These are phyloP conservation scores for Trichoderma afroharzianum DNA, from an alignment of 2,329 filamentous ascomycete genomes.

Conservation along the genomic window DNA sequence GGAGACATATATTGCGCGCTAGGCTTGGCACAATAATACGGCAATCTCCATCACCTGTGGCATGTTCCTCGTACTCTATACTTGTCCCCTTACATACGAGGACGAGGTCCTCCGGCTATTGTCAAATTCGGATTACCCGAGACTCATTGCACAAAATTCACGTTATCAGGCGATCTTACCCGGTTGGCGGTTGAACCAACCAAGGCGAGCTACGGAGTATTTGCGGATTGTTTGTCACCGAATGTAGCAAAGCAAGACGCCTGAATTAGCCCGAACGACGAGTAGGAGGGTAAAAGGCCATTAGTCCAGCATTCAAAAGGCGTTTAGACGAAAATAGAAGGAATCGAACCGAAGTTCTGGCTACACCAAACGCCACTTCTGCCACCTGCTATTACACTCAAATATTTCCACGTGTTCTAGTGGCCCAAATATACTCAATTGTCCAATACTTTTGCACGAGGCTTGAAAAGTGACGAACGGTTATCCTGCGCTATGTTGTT, in stretches of 20 bases:
- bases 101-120: conserved; percentile 7
- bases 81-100: neutral
- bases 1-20: neutral
- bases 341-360: neutral
- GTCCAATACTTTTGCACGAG: neutral
- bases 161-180: neutral
- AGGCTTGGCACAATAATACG: neutral
- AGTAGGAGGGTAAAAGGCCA: neutral
- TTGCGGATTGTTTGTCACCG: neutral
- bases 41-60: neutral
- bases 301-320: neutral
- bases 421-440: neutral
- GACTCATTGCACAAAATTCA: neutral
- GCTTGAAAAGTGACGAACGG: neutral
- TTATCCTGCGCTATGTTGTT: neutral
- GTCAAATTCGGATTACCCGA: conserved; percentile 10
- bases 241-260: neutral
- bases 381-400: neutral
- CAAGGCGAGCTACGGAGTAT: neutral
- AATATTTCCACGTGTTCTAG: neutral
- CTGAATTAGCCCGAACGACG: neutral
- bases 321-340: neutral
- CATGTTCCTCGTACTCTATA: neutral
- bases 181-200: neutral
- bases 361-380: neutral